Conservation (phyloP, 345 rosid genomes). For the Brassica napus region DNA sequence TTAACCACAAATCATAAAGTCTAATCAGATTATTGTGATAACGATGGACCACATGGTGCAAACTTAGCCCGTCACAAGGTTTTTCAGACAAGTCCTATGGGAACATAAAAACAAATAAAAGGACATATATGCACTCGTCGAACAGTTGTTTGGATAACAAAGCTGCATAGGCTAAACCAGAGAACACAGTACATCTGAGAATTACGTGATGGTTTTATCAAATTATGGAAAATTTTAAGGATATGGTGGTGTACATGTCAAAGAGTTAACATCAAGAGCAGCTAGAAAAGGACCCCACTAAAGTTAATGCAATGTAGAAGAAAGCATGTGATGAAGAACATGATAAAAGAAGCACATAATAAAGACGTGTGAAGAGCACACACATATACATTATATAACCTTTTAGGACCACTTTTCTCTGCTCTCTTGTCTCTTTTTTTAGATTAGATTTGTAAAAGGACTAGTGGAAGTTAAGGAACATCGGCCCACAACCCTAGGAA, state of each 20-base stretch:
- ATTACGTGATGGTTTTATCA: conserved; percentile 39
- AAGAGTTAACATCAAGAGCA: conserved; percentile 61
- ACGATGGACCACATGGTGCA: conserved; percentile 15
- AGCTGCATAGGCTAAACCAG: conserved; percentile 25
- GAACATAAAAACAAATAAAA: conserved; percentile 1
- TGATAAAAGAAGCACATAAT: conserved; percentile 59
- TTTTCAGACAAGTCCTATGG: conserved; percentile 21
- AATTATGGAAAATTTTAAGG: conserved; percentile 43
- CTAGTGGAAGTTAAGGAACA: conserved; percentile 77
- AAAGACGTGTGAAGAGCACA: conserved; percentile 64
- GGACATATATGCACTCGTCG: conserved; percentile 11
- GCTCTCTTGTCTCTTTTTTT: conserved; percentile 26
- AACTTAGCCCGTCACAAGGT: conserved; percentile 35
- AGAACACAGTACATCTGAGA: conserved; percentile 33
- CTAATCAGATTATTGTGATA: conserved; percentile 5
- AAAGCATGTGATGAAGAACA: conserved; percentile 69
- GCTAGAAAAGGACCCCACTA: conserved; percentile 66
- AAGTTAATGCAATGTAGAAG: conserved; percentile 53
- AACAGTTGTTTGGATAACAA: conserved; percentile 25
- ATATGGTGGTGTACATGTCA: conserved; percentile 22
- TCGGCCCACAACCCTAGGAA: conserved; percentile 72
- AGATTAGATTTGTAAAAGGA: conserved; percentile 39
- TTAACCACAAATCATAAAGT: conserved; percentile 12
- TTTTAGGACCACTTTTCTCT: conserved; percentile 66
- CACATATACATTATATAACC: conserved; percentile 42